Percentiles rank a stretch among this genome's conserved stretches.
These are phyloP conservation scores for Pestalotiopsis sp. DNA, from an alignment of 2,329 filamentous ascomycete species.

Conservation along the genomic window DNA sequence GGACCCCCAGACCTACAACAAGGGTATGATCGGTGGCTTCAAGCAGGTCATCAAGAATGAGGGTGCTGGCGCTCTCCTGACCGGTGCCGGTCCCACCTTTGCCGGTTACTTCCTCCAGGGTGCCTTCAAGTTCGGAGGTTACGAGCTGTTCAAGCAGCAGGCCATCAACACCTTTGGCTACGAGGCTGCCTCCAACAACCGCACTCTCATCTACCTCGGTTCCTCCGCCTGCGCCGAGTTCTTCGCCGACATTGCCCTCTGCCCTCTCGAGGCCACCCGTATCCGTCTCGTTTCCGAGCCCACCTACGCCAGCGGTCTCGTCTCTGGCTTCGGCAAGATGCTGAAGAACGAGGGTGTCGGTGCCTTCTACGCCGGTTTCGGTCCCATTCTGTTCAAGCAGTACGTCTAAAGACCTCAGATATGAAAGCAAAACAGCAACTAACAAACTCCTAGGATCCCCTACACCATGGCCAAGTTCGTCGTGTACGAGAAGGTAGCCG, in stretches of 20 bases:
- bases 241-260: conserved; percentile 68
- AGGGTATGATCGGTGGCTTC: conserved; percentile 74
- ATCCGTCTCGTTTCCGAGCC: conserved; percentile 78
- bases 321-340: conserved; percentile 72
- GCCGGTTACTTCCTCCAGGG: conserved; percentile 81
- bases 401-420: conserved; percentile 37
- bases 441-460: conserved; percentile 57
- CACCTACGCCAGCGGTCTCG: conserved; percentile 68
- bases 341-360: conserved; percentile 68
- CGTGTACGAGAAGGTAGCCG: conserved; percentile 76
- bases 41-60: conserved; percentile 70
- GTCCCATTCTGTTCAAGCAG: conserved; percentile 73
- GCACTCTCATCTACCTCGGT: conserved; percentile 69
- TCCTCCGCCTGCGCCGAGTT: conserved; percentile 55
- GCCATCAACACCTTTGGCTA: conserved; percentile 70
- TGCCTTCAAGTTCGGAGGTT: conserved; percentile 80
- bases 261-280: conserved; percentile 77
- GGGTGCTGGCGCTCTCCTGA: conserved; percentile 73
- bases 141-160: conserved; percentile 84
- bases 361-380: conserved; percentile 78
- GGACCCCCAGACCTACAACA: conserved; percentile 75
- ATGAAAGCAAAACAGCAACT: neutral
- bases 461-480: conserved; percentile 86
- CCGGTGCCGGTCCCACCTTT: conserved; percentile 72
- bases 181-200: conserved; percentile 67